phyloP scores from a whole-genome alignment of 495 filamentous ascomycete species.

The Aspergillus diversus region DNA sequence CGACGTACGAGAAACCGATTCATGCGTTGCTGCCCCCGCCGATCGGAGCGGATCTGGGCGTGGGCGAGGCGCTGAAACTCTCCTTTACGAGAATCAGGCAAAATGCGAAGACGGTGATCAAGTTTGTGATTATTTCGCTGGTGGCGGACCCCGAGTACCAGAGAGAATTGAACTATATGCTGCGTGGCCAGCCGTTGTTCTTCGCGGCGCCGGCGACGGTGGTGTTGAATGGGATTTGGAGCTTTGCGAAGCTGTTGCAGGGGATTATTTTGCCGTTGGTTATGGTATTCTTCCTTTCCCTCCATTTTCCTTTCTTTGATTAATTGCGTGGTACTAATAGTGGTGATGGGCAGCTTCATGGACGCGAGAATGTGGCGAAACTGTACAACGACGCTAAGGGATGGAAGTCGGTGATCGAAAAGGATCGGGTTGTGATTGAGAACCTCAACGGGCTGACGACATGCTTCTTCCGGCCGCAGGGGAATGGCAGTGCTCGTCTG shows the following conservation, averaged over 20 bases:
- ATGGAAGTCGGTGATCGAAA: constrained; percentile 46
- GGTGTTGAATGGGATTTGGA: constrained; percentile 53
- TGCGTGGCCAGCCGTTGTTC: constrained; percentile 32
- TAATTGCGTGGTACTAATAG: too few relatives aligned
- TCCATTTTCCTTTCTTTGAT: not conserved
- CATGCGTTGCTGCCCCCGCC: constrained; percentile 32
- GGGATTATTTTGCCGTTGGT: constrained; percentile 46
- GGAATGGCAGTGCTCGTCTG: constrained; percentile 41
- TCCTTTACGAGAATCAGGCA: constrained; percentile 10
- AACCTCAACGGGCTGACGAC: constrained; percentile 45
- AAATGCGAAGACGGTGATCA: constrained; percentile 32
- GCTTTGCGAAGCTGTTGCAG: constrained; percentile 42
- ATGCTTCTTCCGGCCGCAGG: constrained; percentile 38
- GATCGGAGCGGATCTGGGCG: constrained; percentile 2
- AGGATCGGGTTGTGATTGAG: constrained; percentile 45
- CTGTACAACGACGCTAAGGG: constrained; percentile 52
- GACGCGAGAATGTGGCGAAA: constrained; percentile 42
- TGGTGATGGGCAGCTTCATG: constrained; percentile 40
- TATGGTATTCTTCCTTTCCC: constrained; percentile 24
- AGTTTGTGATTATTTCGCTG: constrained; percentile 58
- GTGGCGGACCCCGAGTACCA: constrained; percentile 62
- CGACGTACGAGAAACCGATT: constrained; percentile 20
- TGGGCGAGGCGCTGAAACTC: constrained; percentile 11
- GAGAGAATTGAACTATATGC: constrained; percentile 54
- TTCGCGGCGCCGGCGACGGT: constrained; percentile 39